phyloP scores from a whole-genome alignment of 192 early-diverging fungal genomes.

The Backusella macrospora region DNA sequence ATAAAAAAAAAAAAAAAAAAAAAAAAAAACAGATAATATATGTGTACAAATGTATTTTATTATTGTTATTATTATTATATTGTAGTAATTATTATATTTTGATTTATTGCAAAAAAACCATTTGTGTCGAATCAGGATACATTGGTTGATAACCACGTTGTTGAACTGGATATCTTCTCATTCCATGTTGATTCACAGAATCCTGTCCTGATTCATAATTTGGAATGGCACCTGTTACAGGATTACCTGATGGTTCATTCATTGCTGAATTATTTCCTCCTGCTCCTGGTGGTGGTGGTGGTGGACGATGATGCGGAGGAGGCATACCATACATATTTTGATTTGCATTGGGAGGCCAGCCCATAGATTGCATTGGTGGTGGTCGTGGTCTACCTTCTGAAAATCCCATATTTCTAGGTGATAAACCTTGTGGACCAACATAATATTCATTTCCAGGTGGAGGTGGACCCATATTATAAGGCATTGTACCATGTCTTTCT shows the following conservation, averaged over 20 bases:
- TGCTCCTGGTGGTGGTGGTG: neutral
- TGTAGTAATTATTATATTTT: neutral
- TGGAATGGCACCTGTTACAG: neutral
- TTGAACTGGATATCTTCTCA: neutral
- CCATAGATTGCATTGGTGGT: neutral
- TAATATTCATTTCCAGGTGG: neutral
- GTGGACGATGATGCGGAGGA: neutral
- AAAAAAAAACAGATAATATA: neutral
- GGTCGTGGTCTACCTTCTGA: conserved; percentile 3
- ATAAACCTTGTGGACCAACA: neutral
- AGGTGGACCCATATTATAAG: neutral
- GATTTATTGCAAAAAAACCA: neutral
- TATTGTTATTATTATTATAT: neutral
- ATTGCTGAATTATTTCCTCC: neutral
- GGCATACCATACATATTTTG: conserved; percentile 1
- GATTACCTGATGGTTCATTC: neutral
- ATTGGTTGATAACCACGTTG: neutral
- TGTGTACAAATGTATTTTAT: neutral
- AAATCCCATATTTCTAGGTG: neutral
- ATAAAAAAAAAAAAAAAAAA: too few relatives aligned
- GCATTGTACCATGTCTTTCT: neutral
- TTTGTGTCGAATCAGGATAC: neutral
- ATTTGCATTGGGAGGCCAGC: conserved; percentile 11
- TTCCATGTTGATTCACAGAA: neutral
- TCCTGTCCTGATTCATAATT: conserved; percentile 10